Evolutionary conservation across 352 stramenopile species (phyloP).

Genomic region (Pythium coloratum): DNA sequence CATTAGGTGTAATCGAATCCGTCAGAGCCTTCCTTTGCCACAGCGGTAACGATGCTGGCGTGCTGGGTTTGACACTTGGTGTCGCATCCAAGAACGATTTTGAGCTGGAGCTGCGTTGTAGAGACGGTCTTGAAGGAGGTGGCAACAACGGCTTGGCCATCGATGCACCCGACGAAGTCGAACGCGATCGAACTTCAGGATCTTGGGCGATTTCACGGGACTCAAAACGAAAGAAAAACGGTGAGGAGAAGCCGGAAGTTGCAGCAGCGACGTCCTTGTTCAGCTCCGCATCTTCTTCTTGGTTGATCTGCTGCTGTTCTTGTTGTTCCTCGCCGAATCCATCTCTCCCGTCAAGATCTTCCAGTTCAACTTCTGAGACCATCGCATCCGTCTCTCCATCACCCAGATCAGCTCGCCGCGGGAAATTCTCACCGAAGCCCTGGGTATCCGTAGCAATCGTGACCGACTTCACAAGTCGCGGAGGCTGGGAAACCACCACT

Average conservation of each 20-base stretch:
- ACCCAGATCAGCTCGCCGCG: background rate
- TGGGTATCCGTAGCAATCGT: constrained; percentile 13
- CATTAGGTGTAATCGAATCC: background rate
- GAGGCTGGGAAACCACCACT: background rate
- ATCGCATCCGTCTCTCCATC: background rate
- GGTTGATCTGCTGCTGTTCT: constrained; percentile 29
- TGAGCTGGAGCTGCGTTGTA: constrained; percentile 50
- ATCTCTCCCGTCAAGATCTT: background rate
- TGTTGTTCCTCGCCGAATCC: background rate
- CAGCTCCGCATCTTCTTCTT: constrained; percentile 77
- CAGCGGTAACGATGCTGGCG: background rate
- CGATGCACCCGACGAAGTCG: constrained; percentile 18
- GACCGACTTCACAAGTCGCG: constrained; percentile 19
- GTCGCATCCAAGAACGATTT: constrained; percentile 49
- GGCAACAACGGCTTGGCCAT: background rate
- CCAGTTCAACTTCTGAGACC: background rate
- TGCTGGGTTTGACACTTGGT: background rate
- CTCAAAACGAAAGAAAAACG: constrained; percentile 88
- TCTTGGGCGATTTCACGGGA: constrained; percentile 51
- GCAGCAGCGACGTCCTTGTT: constrained; percentile 85
- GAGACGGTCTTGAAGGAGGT: constrained; percentile 3
- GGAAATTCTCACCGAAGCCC: background rate
- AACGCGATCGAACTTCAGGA: constrained; percentile 7
- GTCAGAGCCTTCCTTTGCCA: constrained; percentile 1
- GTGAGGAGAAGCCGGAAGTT: constrained; percentile 79